Evolutionary conservation across 768 basidiomycete species (phyloP).

Genomic region (Podaxis sp.): DNA sequence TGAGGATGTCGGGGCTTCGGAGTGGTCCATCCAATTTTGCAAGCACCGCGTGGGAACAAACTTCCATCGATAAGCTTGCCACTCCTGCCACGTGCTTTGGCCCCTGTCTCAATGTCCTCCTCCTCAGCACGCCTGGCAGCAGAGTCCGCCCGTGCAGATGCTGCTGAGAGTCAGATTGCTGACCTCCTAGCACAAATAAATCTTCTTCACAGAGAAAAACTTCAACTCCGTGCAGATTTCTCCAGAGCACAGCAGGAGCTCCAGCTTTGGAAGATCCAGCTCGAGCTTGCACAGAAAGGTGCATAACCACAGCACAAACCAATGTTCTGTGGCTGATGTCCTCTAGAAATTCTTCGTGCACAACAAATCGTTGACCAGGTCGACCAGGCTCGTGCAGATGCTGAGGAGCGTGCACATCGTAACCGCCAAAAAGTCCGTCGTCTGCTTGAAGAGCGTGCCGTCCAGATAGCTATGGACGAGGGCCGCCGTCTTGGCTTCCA

Average conservation of each 20-base stretch:
- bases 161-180: conserved; percentile 32
- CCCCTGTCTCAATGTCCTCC: background rate
- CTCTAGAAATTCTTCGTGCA: conserved; percentile 50
- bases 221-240: conserved; percentile 30
- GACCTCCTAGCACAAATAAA: conserved; percentile 34
- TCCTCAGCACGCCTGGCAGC: conserved; percentile 21
- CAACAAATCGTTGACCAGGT: conserved; percentile 51
- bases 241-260: conserved; percentile 45
- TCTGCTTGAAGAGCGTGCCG: conserved; percentile 44
- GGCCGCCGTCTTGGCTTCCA: conserved; percentile 52
- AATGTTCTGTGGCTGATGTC: conserved; percentile 1
- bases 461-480: conserved; percentile 53
- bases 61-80: conserved; percentile 10
- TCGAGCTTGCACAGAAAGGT: conserved; percentile 57
- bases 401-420: conserved; percentile 45
- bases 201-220: conserved; percentile 30
- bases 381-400: conserved; percentile 47
- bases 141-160: conserved; percentile 40
- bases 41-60: background rate
- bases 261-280: conserved; percentile 54
- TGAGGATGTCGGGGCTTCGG: background rate
- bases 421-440: conserved; percentile 46
- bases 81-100: conserved; percentile 2
- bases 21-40: conserved; percentile 11
- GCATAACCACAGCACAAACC: background rate